phyloP scores from a whole-genome alignment of 768 basidiomycete genomes.

The Russula ochroleuca region DNA sequence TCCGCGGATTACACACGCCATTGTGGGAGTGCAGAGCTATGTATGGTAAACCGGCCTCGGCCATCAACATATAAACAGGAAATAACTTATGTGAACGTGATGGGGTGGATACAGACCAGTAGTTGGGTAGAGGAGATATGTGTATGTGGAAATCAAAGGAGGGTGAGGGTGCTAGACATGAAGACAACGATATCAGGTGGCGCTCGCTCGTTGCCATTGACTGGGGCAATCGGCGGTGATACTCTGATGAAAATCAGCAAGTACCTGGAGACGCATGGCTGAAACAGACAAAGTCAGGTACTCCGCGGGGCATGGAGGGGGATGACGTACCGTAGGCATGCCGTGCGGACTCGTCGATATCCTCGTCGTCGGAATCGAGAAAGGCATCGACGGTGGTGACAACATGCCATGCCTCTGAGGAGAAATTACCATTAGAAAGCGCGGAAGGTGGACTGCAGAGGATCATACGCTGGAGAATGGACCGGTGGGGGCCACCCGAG shows the following conservation, averaged over 20 bases:
- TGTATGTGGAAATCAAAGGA: background rate
- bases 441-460: background rate
- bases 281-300: background rate
- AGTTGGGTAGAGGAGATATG: background rate
- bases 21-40: conserved; percentile 6
- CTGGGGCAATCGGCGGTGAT: background rate
- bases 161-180: background rate
- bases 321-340: conserved; percentile 56
- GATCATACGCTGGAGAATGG: conserved; percentile 62
- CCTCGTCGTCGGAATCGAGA: conserved; percentile 69
- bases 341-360: conserved; percentile 57
- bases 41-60: conserved; percentile 9
- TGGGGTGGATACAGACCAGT: background rate
- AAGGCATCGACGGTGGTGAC: conserved; percentile 66
- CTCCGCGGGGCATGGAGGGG: background rate
- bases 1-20: conserved; percentile 10
- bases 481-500: conserved; percentile 26
- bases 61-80: conserved; percentile 27
- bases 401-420: conserved; percentile 67
- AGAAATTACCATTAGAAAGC: background rate
- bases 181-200: background rate
- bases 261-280: conserved; percentile 25
- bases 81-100: conserved; percentile 27
- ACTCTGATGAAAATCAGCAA: conserved; percentile 20
- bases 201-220: conserved; percentile 7